Percentiles rank a stretch among this genome's conserved stretches.
Conservation (phyloP, 2,329 filamentous ascomycete species). For the Colletotrichum siamense region DNA sequence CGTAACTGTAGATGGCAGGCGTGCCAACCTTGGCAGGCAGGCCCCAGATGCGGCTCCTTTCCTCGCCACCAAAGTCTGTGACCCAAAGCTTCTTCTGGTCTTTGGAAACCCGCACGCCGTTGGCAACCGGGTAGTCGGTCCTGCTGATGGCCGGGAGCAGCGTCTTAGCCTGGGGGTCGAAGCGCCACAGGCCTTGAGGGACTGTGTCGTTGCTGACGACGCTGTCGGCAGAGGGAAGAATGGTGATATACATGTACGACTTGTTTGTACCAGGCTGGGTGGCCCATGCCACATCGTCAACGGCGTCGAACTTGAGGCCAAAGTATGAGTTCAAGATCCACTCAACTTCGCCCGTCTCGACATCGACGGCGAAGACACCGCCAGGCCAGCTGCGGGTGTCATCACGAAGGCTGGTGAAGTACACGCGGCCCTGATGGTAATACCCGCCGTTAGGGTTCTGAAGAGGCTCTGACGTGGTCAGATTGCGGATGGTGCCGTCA, state of each 20-base stretch:
- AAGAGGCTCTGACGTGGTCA: not conserved
- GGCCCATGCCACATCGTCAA: not conserved
- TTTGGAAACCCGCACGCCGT: not conserved
- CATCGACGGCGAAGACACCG: not conserved
- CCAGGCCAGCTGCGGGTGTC: not conserved
- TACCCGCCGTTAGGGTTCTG: not conserved
- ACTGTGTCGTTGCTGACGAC: not conserved
- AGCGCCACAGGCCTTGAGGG: not conserved
- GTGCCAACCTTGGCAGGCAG: not conserved
- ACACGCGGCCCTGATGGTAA: not conserved
- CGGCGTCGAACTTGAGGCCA: not conserved
- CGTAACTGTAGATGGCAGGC: not conserved
- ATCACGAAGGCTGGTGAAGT: not conserved
- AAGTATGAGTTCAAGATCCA: not conserved
- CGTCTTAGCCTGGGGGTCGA: not conserved
- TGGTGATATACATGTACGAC: not conserved
- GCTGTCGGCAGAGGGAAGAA: not conserved
- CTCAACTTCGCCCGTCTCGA: not conserved
- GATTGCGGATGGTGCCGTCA: not conserved
- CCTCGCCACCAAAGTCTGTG: not conserved
- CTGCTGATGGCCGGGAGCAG: not conserved
- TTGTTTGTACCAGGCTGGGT: not conserved
- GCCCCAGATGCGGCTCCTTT: not conserved
- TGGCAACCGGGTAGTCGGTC: not conserved
- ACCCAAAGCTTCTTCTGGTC: not conserved